Percentiles rank a stretch among this genome's conserved stretches.
Evolutionary conservation across 2,329 filamentous ascomycete genomes (phyloP).

Genomic region (Cercospora sp.): DNA sequence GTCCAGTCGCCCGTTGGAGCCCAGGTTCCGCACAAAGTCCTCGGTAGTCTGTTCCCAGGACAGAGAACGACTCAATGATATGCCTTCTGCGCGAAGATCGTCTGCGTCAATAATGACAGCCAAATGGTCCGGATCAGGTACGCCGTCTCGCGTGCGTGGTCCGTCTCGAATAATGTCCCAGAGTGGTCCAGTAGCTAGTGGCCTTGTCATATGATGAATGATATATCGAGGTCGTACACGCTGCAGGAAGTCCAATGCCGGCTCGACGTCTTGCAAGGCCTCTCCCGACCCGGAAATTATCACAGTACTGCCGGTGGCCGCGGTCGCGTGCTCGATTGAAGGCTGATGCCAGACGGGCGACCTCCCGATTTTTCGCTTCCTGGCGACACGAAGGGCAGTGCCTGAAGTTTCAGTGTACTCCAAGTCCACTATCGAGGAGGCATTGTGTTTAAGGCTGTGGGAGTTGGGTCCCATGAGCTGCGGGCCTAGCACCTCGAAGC

Average conservation of each 20-base stretch:
- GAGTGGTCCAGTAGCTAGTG: conserved; percentile 35
- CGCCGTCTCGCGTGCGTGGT: conserved; percentile 33
- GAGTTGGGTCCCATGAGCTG: conserved; percentile 29
- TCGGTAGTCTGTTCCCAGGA: conserved; percentile 39
- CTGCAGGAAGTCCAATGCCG: conserved; percentile 38
- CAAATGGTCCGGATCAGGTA: conserved; percentile 37
- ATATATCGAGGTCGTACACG: conserved; percentile 34
- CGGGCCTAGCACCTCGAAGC: conserved; percentile 34
- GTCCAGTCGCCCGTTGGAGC: conserved; percentile 38
- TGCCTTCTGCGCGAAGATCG: conserved; percentile 38
- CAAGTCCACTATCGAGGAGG: conserved; percentile 36
- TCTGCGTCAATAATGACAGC: conserved; percentile 40
- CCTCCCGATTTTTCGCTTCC: conserved; percentile 31
- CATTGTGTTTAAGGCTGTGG: conserved; percentile 35
- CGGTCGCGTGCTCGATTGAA: conserved; percentile 25
- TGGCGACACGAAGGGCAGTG: conserved; percentile 27
- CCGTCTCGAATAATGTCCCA: conserved; percentile 40
- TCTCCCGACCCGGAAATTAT: conserved; percentile 38
- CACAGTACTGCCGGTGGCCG: conserved; percentile 30
- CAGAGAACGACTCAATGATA: conserved; percentile 36
- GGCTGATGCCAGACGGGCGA: conserved; percentile 36
- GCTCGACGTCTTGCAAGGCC: conserved; percentile 36
- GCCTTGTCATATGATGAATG: conserved; percentile 39
- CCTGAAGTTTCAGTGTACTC: conserved; percentile 10
- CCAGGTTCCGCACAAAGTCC: conserved; percentile 39